These are phyloP conservation scores for Sparassis latifolia DNA, from an alignment of 1,284 basidiomycete genomes.

Conservation along the genomic window DNA sequence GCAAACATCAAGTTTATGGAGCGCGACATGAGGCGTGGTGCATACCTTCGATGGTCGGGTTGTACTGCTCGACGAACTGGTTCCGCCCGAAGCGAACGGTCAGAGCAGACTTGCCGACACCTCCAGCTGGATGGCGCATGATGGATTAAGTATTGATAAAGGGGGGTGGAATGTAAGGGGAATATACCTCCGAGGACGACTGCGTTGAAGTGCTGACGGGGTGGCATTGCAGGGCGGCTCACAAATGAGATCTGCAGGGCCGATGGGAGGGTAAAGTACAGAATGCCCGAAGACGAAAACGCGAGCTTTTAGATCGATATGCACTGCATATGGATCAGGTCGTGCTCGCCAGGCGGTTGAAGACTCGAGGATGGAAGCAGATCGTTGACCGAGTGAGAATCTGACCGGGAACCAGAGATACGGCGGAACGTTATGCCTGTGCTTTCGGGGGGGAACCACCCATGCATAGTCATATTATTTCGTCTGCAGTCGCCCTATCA, in stretches of 20 bases:
- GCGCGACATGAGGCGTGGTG: slow-evolving; percentile 8
- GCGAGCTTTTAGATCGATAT: neutral
- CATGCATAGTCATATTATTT: too few species aligned
- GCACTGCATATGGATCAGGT: neutral
- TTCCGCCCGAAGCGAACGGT: slow-evolving; percentile 69
- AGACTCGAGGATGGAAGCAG: neutral
- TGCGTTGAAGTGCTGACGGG: slow-evolving; percentile 55
- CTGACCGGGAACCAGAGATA: too few species aligned
- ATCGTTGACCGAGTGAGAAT: neutral
- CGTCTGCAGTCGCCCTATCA: neutral
- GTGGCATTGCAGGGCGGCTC: neutral
- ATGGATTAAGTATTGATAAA: slow-evolving; percentile 3
- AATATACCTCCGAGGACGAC: slow-evolving; percentile 72
- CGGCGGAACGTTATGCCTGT: too few species aligned
- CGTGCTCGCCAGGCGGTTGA: neutral
- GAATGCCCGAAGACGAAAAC: neutral
- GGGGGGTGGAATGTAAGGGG: slow-evolving; percentile 2
- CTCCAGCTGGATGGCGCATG: slow-evolving; percentile 49
- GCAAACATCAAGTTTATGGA: neutral
- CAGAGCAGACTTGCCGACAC: slow-evolving; percentile 78
- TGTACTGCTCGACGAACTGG: slow-evolving; percentile 71
- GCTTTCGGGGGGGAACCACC: too few species aligned
- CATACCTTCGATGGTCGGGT: slow-evolving; percentile 78
- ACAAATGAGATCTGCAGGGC: neutral
- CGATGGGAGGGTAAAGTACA: neutral